Evolutionary conservation across 192 early-diverging fungal species (phyloP).

Genomic region (Geosiphon pyriformis): DNA sequence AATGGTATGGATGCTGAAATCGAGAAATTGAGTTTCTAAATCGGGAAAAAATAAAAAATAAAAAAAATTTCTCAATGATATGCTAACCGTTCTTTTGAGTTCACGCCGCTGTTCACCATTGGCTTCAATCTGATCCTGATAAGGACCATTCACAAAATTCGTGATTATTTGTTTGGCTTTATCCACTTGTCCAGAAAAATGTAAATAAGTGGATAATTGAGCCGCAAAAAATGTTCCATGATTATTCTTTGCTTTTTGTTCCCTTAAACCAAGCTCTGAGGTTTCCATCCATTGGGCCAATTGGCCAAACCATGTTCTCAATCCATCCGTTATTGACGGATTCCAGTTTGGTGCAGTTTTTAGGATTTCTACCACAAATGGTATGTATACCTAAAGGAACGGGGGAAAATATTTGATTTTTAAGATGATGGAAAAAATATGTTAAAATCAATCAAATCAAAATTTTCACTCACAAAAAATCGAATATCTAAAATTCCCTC

Average conservation of each 20-base stretch:
- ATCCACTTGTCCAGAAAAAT: not conserved
- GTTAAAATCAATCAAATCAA: no score
- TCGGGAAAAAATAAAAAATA: not conserved
- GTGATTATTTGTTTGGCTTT: not conserved
- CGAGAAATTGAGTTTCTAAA: no score
- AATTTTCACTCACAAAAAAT: no score
- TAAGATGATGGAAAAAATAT: no score
- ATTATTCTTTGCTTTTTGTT: not conserved
- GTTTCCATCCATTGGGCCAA: not conserved
- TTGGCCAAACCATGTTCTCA: not conserved
- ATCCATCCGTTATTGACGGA: not conserved
- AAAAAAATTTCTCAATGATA: no score
- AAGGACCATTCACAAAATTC: not conserved
- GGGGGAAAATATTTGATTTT: no score
- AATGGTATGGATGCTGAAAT: slow-evolving; percentile 15
- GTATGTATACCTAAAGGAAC: no score
- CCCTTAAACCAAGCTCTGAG: not conserved
- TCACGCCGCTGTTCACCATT: not conserved
- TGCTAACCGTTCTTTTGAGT: not conserved
- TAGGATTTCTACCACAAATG: not conserved
- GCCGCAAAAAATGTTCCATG: not conserved
- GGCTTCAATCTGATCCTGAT: not conserved
- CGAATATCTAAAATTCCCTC: slow-evolving; percentile 3
- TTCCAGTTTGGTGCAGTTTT: not conserved
- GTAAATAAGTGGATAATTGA: not conserved